phyloP scores from a whole-genome alignment of 495 filamentous ascomycete genomes.

The Penicillium waksmanii region DNA sequence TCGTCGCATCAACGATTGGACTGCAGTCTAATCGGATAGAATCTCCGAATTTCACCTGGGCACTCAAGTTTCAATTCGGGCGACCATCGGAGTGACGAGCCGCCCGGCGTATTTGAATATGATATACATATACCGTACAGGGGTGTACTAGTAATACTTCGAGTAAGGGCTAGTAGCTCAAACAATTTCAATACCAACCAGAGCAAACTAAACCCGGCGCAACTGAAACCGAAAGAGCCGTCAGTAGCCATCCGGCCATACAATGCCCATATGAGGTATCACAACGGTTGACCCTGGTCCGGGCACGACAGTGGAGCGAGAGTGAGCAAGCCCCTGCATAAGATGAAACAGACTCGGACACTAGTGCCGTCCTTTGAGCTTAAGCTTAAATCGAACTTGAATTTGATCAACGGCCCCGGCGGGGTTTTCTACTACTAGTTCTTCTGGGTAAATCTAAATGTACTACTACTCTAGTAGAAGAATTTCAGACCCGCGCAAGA shows the following conservation, averaged over 20 bases:
- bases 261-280: not conserved
- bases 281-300: not conserved
- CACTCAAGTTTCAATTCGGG: not conserved
- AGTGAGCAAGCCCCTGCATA: not conserved
- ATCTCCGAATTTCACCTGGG: not conserved
- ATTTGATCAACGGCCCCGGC: too few species aligned
- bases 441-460: too few species aligned
- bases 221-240: not conserved
- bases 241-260: not conserved
- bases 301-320: too few species aligned
- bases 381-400: too few species aligned
- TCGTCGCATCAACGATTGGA: not conserved
- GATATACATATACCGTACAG: too few species aligned
- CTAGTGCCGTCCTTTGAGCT: too few species aligned
- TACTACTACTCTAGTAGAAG: too few species aligned
- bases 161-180: not conserved
- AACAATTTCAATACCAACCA: not conserved
- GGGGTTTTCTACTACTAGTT: too few species aligned
- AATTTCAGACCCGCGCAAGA: too few species aligned
- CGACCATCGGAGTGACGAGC: not conserved
- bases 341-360: not conserved
- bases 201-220: not conserved
- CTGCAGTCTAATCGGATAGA: not conserved
- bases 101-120: too few species aligned
- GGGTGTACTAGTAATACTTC: not conserved